phyloP scores from a whole-genome alignment of 257 asterid species.

The Solanum bukasovii region DNA sequence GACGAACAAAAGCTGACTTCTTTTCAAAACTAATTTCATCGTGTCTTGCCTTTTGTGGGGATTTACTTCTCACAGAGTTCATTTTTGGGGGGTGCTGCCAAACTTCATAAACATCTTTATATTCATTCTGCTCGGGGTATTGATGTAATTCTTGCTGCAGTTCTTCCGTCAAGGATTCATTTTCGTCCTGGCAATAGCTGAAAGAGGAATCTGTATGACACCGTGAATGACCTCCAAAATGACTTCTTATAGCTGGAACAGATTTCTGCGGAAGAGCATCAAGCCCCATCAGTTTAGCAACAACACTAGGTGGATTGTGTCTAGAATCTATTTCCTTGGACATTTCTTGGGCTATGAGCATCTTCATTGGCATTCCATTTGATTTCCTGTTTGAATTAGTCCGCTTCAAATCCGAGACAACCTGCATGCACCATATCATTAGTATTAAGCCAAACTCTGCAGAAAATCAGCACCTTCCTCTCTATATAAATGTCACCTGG shows the following conservation, averaged over 20 bases:
- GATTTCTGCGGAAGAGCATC: slow-evolving; percentile 20
- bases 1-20: slow-evolving; percentile 79
- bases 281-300: slow-evolving; percentile 29
- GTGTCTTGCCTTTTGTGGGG: slow-evolving; percentile 40
- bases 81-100: slow-evolving; percentile 43
- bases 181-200: slow-evolving; percentile 59
- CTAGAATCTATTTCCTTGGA: slow-evolving; percentile 11
- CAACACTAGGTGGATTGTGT: slow-evolving; percentile 16
- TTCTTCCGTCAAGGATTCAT: slow-evolving; percentile 28
- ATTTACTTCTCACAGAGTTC: slow-evolving; percentile 18
- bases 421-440: slow-evolving; percentile 35
- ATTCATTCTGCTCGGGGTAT: slow-evolving; percentile 37
- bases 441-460: slow-evolving; percentile 3
- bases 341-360: slow-evolving; percentile 26
- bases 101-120: slow-evolving; percentile 58
- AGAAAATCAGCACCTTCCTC: background rate
- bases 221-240: slow-evolving; percentile 39
- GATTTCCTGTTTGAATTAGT: slow-evolving; percentile 3
- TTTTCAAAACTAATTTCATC: slow-evolving; percentile 30
- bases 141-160: slow-evolving; percentile 19
- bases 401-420: slow-evolving; percentile 13
- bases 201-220: slow-evolving; percentile 53
- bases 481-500: slow-evolving; percentile 6
- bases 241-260: background rate
- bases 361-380: slow-evolving; percentile 16